phyloP scores from a whole-genome alignment of 2,329 filamentous ascomycete genomes.

The Fusarium phyllophilum region DNA sequence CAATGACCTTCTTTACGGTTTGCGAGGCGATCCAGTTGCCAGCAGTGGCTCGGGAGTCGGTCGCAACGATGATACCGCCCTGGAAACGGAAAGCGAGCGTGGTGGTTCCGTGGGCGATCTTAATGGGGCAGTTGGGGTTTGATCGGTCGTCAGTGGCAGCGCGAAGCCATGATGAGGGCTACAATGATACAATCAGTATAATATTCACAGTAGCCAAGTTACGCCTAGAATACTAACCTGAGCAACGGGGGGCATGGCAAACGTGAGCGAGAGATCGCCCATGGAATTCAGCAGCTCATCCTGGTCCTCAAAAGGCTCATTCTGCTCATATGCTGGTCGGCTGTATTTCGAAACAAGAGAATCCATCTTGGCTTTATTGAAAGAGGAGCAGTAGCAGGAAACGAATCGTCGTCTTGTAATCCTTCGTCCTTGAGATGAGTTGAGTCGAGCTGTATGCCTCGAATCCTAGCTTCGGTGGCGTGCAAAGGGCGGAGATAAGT shows the following conservation, averaged over 20 bases:
- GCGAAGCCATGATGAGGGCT: conserved; percentile 95
- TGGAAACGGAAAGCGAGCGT: conserved; percentile 98
- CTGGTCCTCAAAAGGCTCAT: conserved; percentile 77
- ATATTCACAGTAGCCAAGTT: background rate
- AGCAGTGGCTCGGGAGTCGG: conserved; percentile 95
- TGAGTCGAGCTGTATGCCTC: conserved; percentile 16
- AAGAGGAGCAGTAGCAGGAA: background rate
- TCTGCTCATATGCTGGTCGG: conserved; percentile 75
- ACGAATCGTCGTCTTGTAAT: conserved; percentile 15
- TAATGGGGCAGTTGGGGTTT: conserved; percentile 97
- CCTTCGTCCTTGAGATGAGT: conserved; percentile 17
- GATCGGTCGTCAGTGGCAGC: conserved; percentile 96
- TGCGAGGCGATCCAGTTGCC: conserved; percentile 99
- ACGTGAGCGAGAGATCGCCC: conserved; percentile 87
- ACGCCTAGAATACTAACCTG: conserved; percentile 68
- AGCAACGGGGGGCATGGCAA: conserved; percentile 91
- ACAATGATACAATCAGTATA: conserved; percentile 22
- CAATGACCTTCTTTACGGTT: conserved; percentile 99
- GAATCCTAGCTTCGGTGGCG: conserved; percentile 10
- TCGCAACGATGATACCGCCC: conserved; percentile 97
- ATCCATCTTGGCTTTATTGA: conserved; percentile 72
- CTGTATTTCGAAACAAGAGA: conserved; percentile 92
- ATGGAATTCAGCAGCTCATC: conserved; percentile 78
- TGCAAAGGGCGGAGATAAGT: background rate
- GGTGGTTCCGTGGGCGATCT: conserved; percentile 98